Evolutionary conservation across 768 basidiomycete genomes (phyloP), one percentile per base, ranked within the genome.

Genomic region (Russula virescens): DNA sequence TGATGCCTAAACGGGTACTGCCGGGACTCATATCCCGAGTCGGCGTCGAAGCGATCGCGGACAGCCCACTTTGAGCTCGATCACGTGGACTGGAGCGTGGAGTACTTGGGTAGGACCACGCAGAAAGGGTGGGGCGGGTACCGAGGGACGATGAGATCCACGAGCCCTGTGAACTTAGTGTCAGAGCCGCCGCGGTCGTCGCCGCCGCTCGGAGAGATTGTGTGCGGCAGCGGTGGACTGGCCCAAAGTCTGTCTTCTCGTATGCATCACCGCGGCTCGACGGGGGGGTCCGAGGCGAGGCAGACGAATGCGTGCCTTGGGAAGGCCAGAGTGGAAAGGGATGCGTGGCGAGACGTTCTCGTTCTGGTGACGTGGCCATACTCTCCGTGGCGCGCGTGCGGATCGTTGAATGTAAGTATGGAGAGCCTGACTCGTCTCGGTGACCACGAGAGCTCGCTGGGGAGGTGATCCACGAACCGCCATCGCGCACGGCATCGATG

Each of bases 401-500:
- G 68, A 84, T 83, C 1, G 87, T 88, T 1, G 86, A 85, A 73
- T 88, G 87, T 0, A 87, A 88, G 81, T 86, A 89, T 19, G 81
- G 81, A 9, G 87, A 89, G 28, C 82, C 38, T 38, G 38, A 38
- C 38, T 14, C 31, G 31, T 3, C 31, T 4, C 31, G 8, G 38
- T 38, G 38, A 60, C 75, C 81, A 48, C 81, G 79, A 19, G 77
- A 77, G 66, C 78, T 78, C 6, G 82, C 77, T 47, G 81, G 79
- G 52, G 88, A 89, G 0, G 89, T 88, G 63, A 91, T 83, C 88
- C 89, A 90, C n/a, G 88, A 89, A 53, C 83, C 83, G 55, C 88
- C 87, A 66, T 90, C 88, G 23, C 84, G 83, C 55, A 90, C 78
- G 21, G 77, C 86, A 63, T 89, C 85, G 53, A 90, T 77, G 56